Base-by-base conservation (phyloP, 225 moss, liverwort and hornwort genomes). In the Antitrichia curtipendula region DNA sequence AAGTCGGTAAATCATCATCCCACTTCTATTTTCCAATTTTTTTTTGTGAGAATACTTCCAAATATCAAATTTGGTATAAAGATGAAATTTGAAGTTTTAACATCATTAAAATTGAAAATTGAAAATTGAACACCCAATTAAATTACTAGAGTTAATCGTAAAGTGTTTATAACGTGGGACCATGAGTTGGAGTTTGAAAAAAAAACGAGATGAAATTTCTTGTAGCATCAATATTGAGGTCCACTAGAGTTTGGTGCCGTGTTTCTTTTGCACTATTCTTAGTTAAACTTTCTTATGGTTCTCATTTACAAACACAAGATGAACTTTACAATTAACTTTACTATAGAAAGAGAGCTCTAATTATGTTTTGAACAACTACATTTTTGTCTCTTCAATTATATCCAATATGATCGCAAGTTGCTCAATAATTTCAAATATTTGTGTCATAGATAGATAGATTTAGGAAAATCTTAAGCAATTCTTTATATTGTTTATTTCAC, bases 1-100 rank as follows among this genome's bases (percentile, higher is more conserved):
- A 4, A 24, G 2, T 16, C 0, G 3, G 8, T 15, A 8, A 41
- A 1, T 41, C 16, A 40, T 40, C 14, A 40, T 2, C 2, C 24
- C 13, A 69, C 40, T 24, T 69, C 4, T 40, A 24, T 69, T 69
- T 40, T 24, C 14, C n/a, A n/a, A n/a, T n/a, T n/a, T n/a, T n/a
- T n/a, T n/a, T 25, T 41, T 14, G 41, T 68, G 23, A 40, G 24
- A 24, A 69, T 69, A 24, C 40, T 69, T 69, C 4, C 24, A 24
- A 24, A 40, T 40, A 40, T 22, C 24, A 69, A 24, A 24, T 40
- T 40, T 8, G 3, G 24, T 38, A 40, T 24, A 40, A 40, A 40
- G 4, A 40, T 7, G 0, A 40, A 13, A 69, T 63, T 32, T 63
- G 29, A 61, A 61, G 28, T 68, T 68, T 38, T 4, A 24, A 12